A percentile compares a stretch with the other conserved stretches of the same genome.
Evolutionary conservation across 169 alveolate species (phyloP).

Genomic region (Eimeria acervulina): DNA sequence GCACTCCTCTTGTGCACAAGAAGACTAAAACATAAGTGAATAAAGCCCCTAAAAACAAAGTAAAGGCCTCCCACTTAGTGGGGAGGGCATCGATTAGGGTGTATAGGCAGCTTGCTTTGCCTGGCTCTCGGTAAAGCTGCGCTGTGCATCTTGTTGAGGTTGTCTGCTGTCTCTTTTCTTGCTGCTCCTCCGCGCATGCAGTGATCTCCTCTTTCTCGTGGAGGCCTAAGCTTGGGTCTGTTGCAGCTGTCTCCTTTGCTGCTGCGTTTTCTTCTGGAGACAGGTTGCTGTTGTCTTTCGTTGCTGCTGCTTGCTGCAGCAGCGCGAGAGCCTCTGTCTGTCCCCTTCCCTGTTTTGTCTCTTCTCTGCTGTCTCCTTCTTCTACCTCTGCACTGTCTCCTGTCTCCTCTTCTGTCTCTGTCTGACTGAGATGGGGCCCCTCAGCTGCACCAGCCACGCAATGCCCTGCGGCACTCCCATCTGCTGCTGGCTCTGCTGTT

Average conservation of each 20-base stretch:
- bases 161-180: background rate
- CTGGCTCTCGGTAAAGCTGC: background rate
- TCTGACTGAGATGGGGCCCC: background rate
- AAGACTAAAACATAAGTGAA: background rate
- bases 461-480: background rate
- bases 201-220: background rate
- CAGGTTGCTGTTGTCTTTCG: background rate
- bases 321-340: background rate
- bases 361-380: background rate
- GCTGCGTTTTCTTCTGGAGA: background rate
- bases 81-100: background rate
- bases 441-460: background rate
- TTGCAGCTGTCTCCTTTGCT: background rate
- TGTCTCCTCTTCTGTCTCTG: too few species aligned
- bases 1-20: conserved; percentile 1
- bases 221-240: background rate
- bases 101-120: background rate
- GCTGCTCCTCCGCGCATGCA: background rate
- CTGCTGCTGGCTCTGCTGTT: background rate
- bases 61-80: conserved; percentile 42
- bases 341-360: background rate
- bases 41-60: conserved; percentile 12
- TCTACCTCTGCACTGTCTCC: background rate
- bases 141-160: too few species aligned
- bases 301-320: background rate